Conservation (phyloP, 257 asterid genomes). For the Eustoma russellianum region DNA sequence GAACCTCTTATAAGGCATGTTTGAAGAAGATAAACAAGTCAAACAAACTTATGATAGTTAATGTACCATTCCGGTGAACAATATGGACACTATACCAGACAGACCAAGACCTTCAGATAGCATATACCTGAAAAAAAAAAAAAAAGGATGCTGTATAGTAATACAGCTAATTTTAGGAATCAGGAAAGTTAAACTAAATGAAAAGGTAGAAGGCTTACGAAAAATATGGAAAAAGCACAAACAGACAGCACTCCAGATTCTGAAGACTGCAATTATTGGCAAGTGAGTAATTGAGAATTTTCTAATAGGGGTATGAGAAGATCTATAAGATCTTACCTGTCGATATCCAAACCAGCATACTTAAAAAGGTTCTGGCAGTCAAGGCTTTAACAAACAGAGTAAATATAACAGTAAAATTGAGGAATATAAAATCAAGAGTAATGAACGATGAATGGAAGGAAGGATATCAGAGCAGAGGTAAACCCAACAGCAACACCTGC, state of each 20-base stretch:
- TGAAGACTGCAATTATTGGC: constrained; percentile 58
- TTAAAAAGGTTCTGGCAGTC: constrained; percentile 77
- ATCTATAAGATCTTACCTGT: constrained; percentile 52
- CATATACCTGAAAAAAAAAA: constrained; percentile 55
- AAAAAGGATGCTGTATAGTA: constrained; percentile 8
- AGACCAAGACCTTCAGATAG: constrained; percentile 99
- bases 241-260: constrained; percentile 97
- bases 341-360: constrained; percentile 97
- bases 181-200: constrained; percentile 12
- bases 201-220: constrained; percentile 53
- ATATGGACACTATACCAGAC: constrained; percentile 91
- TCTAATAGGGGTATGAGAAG: constrained; percentile 3
- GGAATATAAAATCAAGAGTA: constrained; percentile 12
- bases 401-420: not conserved
- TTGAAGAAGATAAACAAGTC: constrained; percentile 12
- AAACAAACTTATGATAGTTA: constrained; percentile 9
- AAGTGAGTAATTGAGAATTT: not conserved
- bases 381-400: constrained; percentile 32
- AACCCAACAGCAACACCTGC: constrained; percentile 99
- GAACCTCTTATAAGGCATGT: constrained; percentile 9
- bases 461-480: constrained; percentile 96
- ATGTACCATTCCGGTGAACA: constrained; percentile 98
- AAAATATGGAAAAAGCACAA: constrained; percentile 98
- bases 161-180: not conserved
- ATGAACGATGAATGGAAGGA: not conserved